Conservation (phyloP, 2,329 filamentous ascomycete genomes). For the Fusarium bactridioides region DNA sequence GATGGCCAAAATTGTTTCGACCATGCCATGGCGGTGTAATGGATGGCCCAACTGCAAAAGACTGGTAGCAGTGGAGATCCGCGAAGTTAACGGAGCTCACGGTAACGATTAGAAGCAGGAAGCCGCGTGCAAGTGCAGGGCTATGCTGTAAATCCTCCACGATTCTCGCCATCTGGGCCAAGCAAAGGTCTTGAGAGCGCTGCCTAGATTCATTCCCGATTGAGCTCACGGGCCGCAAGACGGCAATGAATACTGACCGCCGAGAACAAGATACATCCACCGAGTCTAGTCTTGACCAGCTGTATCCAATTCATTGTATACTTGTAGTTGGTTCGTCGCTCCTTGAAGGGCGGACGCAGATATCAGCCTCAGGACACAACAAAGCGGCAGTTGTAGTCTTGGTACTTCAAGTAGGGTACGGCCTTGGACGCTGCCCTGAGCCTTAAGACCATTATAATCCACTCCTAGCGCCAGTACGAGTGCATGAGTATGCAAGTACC, state of each 20-base stretch:
- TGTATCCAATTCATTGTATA: constrained; percentile 4
- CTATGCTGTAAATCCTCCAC: constrained; percentile 31
- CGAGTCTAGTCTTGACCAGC: constrained; percentile 23
- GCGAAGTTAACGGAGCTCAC: constrained; percentile 24
- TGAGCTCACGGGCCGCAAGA: constrained; percentile 30
- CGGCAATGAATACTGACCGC: constrained; percentile 25
- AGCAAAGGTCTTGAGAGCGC: constrained; percentile 34
- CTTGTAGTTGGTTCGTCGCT: neutral
- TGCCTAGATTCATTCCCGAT: constrained; percentile 31
- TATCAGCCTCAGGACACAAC: constrained; percentile 9
- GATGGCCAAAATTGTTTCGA: constrained; percentile 16
- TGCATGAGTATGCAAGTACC: constrained; percentile 59
- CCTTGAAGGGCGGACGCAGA: constrained; percentile 18
- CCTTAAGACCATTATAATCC: constrained; percentile 27
- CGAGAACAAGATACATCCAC: constrained; percentile 18
- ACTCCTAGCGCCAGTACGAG: constrained; percentile 27
- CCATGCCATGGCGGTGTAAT: constrained; percentile 26
- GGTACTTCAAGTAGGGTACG: constrained; percentile 18
- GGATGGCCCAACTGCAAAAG: constrained; percentile 11
- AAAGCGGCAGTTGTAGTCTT: constrained; percentile 28
- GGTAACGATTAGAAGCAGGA: constrained; percentile 41
- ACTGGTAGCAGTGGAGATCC: constrained; percentile 23
- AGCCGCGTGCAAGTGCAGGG: constrained; percentile 42
- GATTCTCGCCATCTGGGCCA: constrained; percentile 42
- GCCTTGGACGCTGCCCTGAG: constrained; percentile 34